Conservation (phyloP, 345 rosid genomes). For the Corymbia maculata region DNA sequence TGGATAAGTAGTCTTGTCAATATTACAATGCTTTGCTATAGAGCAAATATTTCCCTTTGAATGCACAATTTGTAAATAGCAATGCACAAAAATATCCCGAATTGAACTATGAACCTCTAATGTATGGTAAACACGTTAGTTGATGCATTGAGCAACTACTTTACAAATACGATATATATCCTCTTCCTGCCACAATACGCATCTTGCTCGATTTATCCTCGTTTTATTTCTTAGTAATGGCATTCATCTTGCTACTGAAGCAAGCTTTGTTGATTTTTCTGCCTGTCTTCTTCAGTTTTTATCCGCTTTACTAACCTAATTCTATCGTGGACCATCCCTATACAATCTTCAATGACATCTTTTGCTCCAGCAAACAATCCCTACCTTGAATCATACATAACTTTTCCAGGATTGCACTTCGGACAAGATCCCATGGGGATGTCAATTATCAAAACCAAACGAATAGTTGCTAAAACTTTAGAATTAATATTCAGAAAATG, state of each 20-base stretch:
- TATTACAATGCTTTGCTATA: background rate
- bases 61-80: background rate
- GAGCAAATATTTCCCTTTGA: background rate
- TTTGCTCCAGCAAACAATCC: background rate
- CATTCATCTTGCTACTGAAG: background rate
- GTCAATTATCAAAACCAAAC: background rate
- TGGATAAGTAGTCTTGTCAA: background rate
- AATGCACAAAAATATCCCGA: background rate
- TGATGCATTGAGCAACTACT: background rate
- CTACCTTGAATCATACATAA: background rate
- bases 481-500: background rate
- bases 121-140: background rate
- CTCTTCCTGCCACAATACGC: background rate
- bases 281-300: background rate
- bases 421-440: background rate
- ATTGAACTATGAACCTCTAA: background rate
- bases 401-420: background rate
- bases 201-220: background rate
- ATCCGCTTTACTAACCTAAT: background rate
- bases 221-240: background rate
- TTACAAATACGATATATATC: background rate
- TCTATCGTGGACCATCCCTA: background rate
- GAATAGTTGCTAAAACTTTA: background rate
- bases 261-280: background rate
- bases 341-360: background rate